A percentile compares a stretch with the other conserved stretches of the same genome.
Evolutionary conservation across 164 flowering plant genomes (phyloP).

Genomic region (Stephania japonica): DNA sequence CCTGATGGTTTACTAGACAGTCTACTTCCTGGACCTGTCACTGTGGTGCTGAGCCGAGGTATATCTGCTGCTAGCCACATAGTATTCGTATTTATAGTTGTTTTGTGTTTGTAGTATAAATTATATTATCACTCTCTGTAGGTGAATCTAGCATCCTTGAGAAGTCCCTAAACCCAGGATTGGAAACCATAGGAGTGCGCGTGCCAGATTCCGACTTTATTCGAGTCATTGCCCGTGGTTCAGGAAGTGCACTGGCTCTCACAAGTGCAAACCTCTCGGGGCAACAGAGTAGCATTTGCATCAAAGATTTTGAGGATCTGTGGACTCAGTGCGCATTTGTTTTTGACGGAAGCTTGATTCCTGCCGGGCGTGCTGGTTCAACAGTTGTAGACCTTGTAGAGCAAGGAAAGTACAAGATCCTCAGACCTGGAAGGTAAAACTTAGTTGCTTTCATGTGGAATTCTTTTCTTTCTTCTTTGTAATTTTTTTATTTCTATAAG

Average conservation of each 20-base stretch:
- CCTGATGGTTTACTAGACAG: conserved; percentile 70
- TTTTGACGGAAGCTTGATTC: conserved; percentile 80
- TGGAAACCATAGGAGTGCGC: conserved; percentile 84
- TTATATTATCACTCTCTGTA: conserved; percentile 20
- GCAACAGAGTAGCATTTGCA: conserved; percentile 71
- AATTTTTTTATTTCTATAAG: neutral
- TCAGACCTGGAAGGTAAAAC: conserved; percentile 83
- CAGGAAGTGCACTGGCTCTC: conserved; percentile 79
- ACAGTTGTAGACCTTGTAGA: conserved; percentile 78
- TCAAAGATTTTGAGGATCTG: conserved; percentile 71
- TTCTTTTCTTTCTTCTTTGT: neutral
- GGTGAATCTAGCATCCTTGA: conserved; percentile 85
- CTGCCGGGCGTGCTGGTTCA: conserved; percentile 89
- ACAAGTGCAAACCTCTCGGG: conserved; percentile 93
- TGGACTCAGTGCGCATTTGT: conserved; percentile 87
- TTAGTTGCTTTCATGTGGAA: neutral
- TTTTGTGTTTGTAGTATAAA: neutral
- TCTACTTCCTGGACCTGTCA: conserved; percentile 97
- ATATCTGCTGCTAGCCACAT: conserved; percentile 6
- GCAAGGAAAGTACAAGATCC: conserved; percentile 66
- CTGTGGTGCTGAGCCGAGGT: conserved; percentile 84
- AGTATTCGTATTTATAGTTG: neutral
- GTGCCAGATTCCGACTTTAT: conserved; percentile 84
- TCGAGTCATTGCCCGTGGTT: conserved; percentile 61
- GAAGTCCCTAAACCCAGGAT: conserved; percentile 84